A percentile compares a stretch with the other conserved stretches of the same genome.
These are phyloP conservation scores for Pichia membranifaciens DNA, from an alignment of 805 yeast species.

Conservation along the genomic window DNA sequence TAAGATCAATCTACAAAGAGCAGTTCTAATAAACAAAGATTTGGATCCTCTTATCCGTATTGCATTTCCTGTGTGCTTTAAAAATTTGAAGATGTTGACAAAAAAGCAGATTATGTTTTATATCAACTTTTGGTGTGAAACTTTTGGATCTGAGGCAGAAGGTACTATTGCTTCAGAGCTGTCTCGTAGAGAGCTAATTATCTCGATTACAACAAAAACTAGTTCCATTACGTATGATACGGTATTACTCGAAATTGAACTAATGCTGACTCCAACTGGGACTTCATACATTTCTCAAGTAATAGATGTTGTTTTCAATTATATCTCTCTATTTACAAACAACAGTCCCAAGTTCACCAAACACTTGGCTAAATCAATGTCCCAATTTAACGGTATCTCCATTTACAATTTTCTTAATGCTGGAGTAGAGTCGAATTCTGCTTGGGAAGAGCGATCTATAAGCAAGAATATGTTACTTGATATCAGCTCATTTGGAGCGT, in stretches of 20 bases:
- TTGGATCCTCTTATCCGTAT: slow-evolving; percentile 37
- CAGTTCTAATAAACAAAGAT: slow-evolving; percentile 34
- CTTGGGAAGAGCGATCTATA: slow-evolving; percentile 43
- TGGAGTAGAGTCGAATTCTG: slow-evolving; percentile 33
- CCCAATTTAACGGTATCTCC: slow-evolving; percentile 44
- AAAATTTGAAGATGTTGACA: slow-evolving; percentile 8
- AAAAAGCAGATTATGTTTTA: slow-evolving; percentile 27
- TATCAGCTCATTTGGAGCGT: slow-evolving; percentile 28
- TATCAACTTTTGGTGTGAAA: slow-evolving; percentile 44
- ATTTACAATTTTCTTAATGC: slow-evolving; percentile 40
- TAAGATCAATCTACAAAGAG: slow-evolving; percentile 16
- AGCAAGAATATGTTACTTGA: slow-evolving; percentile 37
- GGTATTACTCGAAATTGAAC: slow-evolving; percentile 39
- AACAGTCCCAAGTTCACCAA: slow-evolving; percentile 12
- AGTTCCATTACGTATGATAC: slow-evolving; percentile 18
- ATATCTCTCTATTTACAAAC: slow-evolving; percentile 19
- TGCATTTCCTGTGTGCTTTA: slow-evolving; percentile 30
- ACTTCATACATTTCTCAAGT: slow-evolving; percentile 31
- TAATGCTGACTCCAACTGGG: slow-evolving; percentile 45
- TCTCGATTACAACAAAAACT: slow-evolving; percentile 36
- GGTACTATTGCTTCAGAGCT: slow-evolving; percentile 44
- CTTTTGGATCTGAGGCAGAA: slow-evolving; percentile 58
- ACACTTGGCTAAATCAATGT: slow-evolving; percentile 36
- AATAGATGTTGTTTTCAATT: slow-evolving; percentile 31
- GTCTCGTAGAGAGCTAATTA: slow-evolving; percentile 30